phyloP scores from a whole-genome alignment of 2,329 filamentous ascomycete species.

The Monilinia vaccinii-corymbosi region DNA sequence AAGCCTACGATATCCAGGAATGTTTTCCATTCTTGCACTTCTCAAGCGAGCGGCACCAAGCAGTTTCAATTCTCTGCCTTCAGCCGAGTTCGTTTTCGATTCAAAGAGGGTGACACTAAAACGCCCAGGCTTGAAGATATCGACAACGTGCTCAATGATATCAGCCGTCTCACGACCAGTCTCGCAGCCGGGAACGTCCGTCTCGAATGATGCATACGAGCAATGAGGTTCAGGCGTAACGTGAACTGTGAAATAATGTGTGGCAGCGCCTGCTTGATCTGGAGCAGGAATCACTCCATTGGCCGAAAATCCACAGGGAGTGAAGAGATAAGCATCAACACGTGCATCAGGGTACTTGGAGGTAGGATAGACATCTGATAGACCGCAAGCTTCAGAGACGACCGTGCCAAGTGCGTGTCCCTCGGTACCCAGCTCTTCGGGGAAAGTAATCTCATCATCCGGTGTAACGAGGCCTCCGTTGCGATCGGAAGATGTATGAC shows the following conservation, averaged over 20 bases:
- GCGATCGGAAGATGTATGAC: conserved; percentile 57
- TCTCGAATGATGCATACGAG: conserved; percentile 97
- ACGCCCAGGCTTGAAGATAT: conserved; percentile 94
- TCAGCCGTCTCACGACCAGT: conserved; percentile 81
- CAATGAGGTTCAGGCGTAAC: conserved; percentile 96
- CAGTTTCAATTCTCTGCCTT: conserved; percentile 18
- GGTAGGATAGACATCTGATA: conserved; percentile 80
- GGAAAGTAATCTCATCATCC: conserved; percentile 49
- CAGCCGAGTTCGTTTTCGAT: conserved; percentile 51
- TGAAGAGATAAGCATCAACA: conserved; percentile 94
- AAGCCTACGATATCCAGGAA: conserved; percentile 78
- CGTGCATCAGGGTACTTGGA: conserved; percentile 84
- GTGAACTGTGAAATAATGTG: conserved; percentile 95
- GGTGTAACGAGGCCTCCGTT: conserved; percentile 49
- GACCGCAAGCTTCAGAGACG: conserved; percentile 80
- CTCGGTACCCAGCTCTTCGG: conserved; percentile 76
- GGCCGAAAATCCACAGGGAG: conserved; percentile 92
- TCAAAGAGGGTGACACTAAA: conserved; percentile 97
- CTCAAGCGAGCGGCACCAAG: conserved; percentile 36
- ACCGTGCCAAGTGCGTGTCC: conserved; percentile 89
- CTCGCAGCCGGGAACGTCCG: conserved; percentile 86
- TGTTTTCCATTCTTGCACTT: conserved; percentile 52
- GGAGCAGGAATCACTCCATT: conserved; percentile 89
- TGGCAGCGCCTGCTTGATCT: conserved; percentile 39
- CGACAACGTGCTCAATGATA: conserved; percentile 86